These are phyloP conservation scores for Pharus latifolius DNA, from an alignment of 176 grass and related monocot species.

Conservation along the genomic window DNA sequence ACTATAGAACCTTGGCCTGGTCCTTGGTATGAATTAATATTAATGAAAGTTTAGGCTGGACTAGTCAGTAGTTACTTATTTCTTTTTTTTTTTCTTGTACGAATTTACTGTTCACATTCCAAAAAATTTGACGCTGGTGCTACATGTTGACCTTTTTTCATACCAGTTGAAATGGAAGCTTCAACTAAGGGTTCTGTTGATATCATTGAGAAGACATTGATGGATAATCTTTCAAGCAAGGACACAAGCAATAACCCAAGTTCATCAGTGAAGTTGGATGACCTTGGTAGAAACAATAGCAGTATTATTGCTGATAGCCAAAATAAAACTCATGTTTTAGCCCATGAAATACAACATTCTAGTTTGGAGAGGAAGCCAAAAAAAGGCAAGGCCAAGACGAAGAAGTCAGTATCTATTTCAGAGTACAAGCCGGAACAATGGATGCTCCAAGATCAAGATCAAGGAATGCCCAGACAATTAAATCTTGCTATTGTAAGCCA, in stretches of 20 bases:
- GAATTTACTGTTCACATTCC: not conserved
- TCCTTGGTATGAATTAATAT: not conserved
- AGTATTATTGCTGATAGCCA: conserved; percentile 3
- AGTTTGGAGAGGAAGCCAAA: conserved; percentile 46
- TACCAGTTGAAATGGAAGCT: conserved; percentile 28
- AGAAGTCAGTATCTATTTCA: conserved; percentile 29
- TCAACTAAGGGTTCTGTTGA: conserved; percentile 17
- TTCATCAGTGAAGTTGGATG: not conserved
- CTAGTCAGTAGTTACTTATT: not conserved
- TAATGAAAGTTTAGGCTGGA: not conserved
- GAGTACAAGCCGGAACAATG: conserved; percentile 80
- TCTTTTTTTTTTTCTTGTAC: not conserved
- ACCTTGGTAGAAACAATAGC: conserved; percentile 9
- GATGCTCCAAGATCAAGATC: conserved; percentile 52
- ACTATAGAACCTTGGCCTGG: not conserved
- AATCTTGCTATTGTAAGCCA: conserved; percentile 87
- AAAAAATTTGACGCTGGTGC: not conserved
- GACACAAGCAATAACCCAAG: not conserved
- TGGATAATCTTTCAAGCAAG: conserved; percentile 10
- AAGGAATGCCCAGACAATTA: conserved; percentile 44
- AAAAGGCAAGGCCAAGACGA: conserved; percentile 33
- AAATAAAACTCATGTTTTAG: conserved; percentile 25
- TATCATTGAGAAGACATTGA: conserved; percentile 14
- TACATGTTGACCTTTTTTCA: conserved; percentile 10
- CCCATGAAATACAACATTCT: conserved; percentile 36